Base-by-base conservation (phyloP, 1,284 basidiomycete genomes). In the Lentinula novae-zelandiae region DNA sequence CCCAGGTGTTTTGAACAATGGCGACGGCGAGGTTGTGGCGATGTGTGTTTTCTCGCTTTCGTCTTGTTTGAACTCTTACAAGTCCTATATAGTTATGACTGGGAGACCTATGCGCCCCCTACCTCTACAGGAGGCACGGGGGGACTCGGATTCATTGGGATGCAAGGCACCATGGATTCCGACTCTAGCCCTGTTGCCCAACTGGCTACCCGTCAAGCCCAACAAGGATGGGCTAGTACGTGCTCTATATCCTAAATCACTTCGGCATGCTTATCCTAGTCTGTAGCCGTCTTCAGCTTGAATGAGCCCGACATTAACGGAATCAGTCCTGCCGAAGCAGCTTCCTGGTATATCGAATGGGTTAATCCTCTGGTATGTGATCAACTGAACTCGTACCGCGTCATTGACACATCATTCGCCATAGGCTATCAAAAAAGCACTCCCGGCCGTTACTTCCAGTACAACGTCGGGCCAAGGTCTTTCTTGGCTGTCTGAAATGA, bases 71-170 rank as follows among this genome's bases (percentile, higher is more conserved):
- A 31, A 15, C 27, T 39, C 58, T 53, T n/a, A 44, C 13, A 2
- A 27, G 27, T 27, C 27, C n/a, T 12, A 39, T 7, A 13, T 52
- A 74, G 75, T 44, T 76, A 76, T 52, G 74, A 77, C 58, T 77
- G 66, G 33, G 75, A 76, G 58, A 76, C 75, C n/a, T 73, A 68
- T 46, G 39, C 57, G 3, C 75, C 75, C 9, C 64, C 69, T 7
- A 69, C 74, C 8, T 65, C 67, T 12, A 71, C 70, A 31, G 50
- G 50, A 40, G 75, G 74, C 0, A 65, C 58, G 2, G 72, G 74
- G 1, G 71, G 70, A 5, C 70, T 76, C 3, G 65, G 62, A 5
- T 76, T 77, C 62, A 75, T 78, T n/a, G 75, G 75, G 22, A 78
- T 69, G 74, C 76, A 76, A 61, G 73, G 73, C 7, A 76, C 72